Base-by-base conservation (phyloP, 306 rosid genomes). In the Canavalia ensiformis region DNA sequence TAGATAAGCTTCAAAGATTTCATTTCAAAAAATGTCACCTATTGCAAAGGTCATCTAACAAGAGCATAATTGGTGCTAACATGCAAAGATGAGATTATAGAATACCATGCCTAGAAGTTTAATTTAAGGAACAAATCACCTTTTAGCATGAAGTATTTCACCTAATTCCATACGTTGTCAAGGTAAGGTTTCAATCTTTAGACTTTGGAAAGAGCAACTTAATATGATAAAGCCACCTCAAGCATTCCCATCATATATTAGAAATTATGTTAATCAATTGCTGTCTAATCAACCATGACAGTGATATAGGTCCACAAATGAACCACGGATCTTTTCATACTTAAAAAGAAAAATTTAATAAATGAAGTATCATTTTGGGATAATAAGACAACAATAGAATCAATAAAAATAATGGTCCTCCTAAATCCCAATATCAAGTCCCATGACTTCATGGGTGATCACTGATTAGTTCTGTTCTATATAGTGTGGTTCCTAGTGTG, bases 321-420 rank as follows among this genome's bases (percentile, higher is more conserved):
- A 60, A 45, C 56, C 51, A 0, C 1, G 18, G 10, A 49, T 5
- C 51, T 35, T 13, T 50, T 51, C 46, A 51, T 50, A 33, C 9
- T 63, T 35, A 35, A 1, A 63, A 63, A 13, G 6, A 49, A 34
- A 10, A 45, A 30, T 39, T 28, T 28, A 25, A 69, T 25, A 58
- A 58, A 59, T 44, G 41, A 54, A 42, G 46, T 45, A 9, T n/a
- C 57, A 12, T 45, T 12, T 44, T 37, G 41, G 4, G 41, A 2
- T 45, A 55, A 58, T 29, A 45, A 42, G 76, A 49, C 54, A 51
- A 77, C 29, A 77, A 50, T 12, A 25, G 50, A 35, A 42, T 25
- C 58, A 28, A 2, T 49, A 63, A 63, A 29, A 59, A 4, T 12
- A 37, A 4, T 6, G 52, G 35, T 55, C 67, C 33, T 50, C 45